Conservation (phyloP, 75 land plant species). For the Picea glauca region DNA sequence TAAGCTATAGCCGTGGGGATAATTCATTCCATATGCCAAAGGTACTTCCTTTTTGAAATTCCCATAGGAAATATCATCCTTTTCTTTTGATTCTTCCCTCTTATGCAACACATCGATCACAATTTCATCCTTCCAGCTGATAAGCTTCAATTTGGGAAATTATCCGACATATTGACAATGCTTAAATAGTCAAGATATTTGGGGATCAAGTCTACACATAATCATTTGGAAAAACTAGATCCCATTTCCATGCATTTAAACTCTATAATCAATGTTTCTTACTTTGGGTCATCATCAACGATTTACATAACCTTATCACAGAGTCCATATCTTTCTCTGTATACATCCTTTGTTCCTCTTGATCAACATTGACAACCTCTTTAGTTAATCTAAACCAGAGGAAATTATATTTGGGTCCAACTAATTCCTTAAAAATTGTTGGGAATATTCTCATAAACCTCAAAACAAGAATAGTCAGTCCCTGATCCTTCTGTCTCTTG, state of each 20-base stretch:
- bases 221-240: slow-evolving; percentile 65
- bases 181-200: slow-evolving; percentile 49
- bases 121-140: slow-evolving; percentile 45
- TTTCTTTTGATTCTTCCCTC: slow-evolving; percentile 22
- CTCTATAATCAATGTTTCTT: slow-evolving; percentile 26
- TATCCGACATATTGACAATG: slow-evolving; percentile 23
- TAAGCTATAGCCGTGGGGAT: slow-evolving; percentile 57
- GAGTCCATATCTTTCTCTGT: slow-evolving; percentile 17
- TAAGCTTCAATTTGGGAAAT: slow-evolving; percentile 33
- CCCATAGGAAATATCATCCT: slow-evolving; percentile 15
- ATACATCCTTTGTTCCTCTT: slow-evolving; percentile 28
- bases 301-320: slow-evolving; percentile 43
- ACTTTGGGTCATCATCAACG: slow-evolving; percentile 59
- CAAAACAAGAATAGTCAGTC: slow-evolving; percentile 62
- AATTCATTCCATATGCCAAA: slow-evolving; percentile 58
- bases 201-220: slow-evolving; percentile 28
- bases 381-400: slow-evolving; percentile 55
- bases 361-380: slow-evolving; percentile 31
- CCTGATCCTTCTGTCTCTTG: slow-evolving; percentile 43
- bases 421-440: slow-evolving; percentile 59
- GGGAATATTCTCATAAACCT: slow-evolving; percentile 74
- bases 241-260: slow-evolving; percentile 43
- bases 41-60: slow-evolving; percentile 35
- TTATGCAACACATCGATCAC: slow-evolving; percentile 64
- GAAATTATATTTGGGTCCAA: slow-evolving; percentile 40